A percentile compares a stretch with the other conserved stretches of the same genome.
phyloP scores from a whole-genome alignment of 2,329 filamentous ascomycete species.

The Magnaporthales sp. region DNA sequence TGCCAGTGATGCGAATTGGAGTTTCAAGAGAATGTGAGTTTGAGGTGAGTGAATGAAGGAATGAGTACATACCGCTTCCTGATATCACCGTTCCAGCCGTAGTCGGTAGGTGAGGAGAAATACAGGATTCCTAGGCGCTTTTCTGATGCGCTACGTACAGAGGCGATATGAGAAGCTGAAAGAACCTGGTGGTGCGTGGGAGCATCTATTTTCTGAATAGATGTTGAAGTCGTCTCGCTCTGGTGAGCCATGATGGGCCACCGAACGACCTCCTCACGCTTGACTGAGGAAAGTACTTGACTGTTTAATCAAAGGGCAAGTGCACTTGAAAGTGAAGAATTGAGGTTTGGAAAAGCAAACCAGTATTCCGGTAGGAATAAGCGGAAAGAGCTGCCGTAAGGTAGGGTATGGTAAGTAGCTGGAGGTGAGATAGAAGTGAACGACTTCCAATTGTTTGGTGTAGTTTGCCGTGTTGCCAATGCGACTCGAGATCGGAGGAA shows the following conservation, averaged over 20 bases:
- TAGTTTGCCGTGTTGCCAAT: background rate
- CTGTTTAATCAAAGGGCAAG: background rate
- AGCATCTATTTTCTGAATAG: background rate
- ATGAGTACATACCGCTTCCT: slow-evolving; percentile 30
- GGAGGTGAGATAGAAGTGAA: background rate
- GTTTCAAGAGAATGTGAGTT: background rate
- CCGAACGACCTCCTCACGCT: background rate
- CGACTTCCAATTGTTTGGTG: background rate
- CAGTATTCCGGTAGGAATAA: background rate
- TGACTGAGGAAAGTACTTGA: background rate
- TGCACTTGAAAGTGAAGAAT: background rate
- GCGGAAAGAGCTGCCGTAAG: background rate
- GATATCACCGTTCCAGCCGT: slow-evolving; percentile 32
- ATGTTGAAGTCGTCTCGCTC: background rate
- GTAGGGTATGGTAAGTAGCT: background rate
- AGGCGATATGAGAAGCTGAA: slow-evolving; percentile 14
- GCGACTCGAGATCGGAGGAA: background rate
- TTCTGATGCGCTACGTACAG: slow-evolving; percentile 21
- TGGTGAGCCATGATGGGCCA: slow-evolving; percentile 1
- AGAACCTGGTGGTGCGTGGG: background rate
- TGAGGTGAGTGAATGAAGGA: background rate
- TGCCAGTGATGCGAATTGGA: background rate
- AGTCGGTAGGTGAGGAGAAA: slow-evolving; percentile 27
- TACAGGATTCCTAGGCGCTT: slow-evolving; percentile 31
- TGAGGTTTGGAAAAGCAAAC: background rate